Percentiles rank a stretch among this genome's conserved stretches.
Conservation (phyloP, 148 eudicot genomes). For the Selenicereus undatus region DNA sequence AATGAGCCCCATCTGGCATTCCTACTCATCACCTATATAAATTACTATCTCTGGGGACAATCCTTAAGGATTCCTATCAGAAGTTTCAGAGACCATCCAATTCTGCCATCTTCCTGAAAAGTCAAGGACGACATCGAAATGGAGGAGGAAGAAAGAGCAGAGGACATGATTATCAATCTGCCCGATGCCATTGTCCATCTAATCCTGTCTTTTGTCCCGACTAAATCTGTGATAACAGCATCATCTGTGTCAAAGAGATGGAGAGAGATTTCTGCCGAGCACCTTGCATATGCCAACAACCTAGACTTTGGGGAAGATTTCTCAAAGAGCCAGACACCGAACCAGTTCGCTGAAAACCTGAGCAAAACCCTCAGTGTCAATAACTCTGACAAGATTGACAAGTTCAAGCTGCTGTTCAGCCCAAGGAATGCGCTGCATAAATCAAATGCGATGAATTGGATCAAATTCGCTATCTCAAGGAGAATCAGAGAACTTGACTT, state of each 20-base stretch:
- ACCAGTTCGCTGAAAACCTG: slow-evolving; percentile 14
- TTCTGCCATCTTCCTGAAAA: not conserved
- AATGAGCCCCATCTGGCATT: not conserved
- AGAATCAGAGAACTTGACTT: slow-evolving; percentile 25
- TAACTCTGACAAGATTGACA: slow-evolving; percentile 20
- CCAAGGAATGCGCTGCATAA: slow-evolving; percentile 26
- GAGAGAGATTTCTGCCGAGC: slow-evolving; percentile 18
- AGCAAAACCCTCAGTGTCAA: slow-evolving; percentile 14
- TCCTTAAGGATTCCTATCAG: not conserved
- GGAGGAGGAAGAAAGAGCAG: not conserved
- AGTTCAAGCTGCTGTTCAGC: slow-evolving; percentile 30
- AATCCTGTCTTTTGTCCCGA: slow-evolving; percentile 24
- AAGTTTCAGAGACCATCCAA: not conserved
- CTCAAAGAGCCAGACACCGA: slow-evolving; percentile 15
- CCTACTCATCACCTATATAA: slow-evolving; percentile 16
- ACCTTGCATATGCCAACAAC: slow-evolving; percentile 20
- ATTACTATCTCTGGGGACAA: slow-evolving; percentile 9
- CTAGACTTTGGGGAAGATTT: slow-evolving; percentile 34
- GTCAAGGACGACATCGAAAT: not conserved
- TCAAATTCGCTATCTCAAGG: slow-evolving; percentile 20
- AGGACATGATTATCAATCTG: slow-evolving; percentile 21
- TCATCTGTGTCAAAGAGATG: slow-evolving; percentile 25
- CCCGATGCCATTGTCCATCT: slow-evolving; percentile 30
- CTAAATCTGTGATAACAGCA: slow-evolving; percentile 17
- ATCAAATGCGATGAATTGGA: slow-evolving; percentile 24